Conservation (phyloP, 345 rosid genomes). For the Salix suchowensis region DNA sequence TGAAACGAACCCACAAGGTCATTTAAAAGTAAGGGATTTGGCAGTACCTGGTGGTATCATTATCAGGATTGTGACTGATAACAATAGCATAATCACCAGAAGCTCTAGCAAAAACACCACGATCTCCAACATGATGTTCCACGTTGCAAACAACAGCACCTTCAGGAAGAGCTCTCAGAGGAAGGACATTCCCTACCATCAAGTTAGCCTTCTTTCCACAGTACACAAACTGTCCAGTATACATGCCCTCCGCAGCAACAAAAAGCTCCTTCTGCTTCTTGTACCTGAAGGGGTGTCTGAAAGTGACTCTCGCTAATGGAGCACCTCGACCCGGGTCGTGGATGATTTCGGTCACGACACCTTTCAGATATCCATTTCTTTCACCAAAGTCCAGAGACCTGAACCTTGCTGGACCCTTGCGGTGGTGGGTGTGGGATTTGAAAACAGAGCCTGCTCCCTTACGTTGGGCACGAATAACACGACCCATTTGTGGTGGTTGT, state of each 20-base stretch:
- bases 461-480: conserved; percentile 69
- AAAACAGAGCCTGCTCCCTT: conserved; percentile 77
- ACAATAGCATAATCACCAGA: conserved; percentile 67
- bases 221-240: conserved; percentile 53
- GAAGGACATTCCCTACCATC: conserved; percentile 53
- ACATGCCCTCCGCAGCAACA: conserved; percentile 62
- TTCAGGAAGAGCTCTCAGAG: conserved; percentile 57
- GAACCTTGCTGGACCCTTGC: conserved; percentile 73
- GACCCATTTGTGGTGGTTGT: conserved; percentile 38
- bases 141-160: conserved; percentile 74
- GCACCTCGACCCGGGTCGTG: conserved; percentile 80
- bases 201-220: conserved; percentile 55
- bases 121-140: conserved; percentile 71
- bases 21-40: no score
- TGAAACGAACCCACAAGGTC: not conserved
- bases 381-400: conserved; percentile 67
- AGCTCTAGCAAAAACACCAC: conserved; percentile 53
- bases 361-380: conserved; percentile 64
- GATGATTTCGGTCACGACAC: conserved; percentile 57
- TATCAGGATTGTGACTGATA: conserved; percentile 63
- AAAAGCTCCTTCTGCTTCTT: conserved; percentile 71
- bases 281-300: conserved; percentile 69
- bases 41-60: conserved; percentile 51
- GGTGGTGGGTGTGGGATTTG: conserved; percentile 74
- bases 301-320: conserved; percentile 55